Percentiles rank a stretch among this genome's conserved stretches.
Evolutionary conservation across 2,329 filamentous ascomycete genomes (phyloP).

Genomic region (Fusarium incarnatum): DNA sequence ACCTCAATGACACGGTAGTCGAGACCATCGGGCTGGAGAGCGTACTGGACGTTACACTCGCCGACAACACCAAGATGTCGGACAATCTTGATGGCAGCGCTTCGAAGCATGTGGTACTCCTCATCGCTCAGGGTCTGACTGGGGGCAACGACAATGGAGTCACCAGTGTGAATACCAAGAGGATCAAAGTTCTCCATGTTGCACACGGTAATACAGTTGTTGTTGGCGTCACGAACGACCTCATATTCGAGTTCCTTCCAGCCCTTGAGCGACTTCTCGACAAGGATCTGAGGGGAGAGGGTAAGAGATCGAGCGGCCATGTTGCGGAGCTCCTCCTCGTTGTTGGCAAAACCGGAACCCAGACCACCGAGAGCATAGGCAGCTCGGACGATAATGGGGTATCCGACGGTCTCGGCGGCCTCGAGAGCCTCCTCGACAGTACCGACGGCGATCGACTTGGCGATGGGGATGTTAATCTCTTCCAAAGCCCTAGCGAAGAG

Average conservation of each 20-base stretch:
- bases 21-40: slow-evolving; percentile 93
- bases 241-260: slow-evolving; percentile 99
- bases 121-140: slow-evolving; percentile 97
- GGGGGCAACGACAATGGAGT: slow-evolving; percentile 97
- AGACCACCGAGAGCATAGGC: slow-evolving; percentile 96
- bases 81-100: slow-evolving; percentile 97
- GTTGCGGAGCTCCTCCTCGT: slow-evolving; percentile 92
- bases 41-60: slow-evolving; percentile 99
- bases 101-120: slow-evolving; percentile 99
- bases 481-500: slow-evolving; percentile 95
- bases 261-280: slow-evolving; percentile 98
- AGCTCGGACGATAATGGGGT: slow-evolving; percentile 97
- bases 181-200: slow-evolving; percentile 90
- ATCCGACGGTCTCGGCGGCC: slow-evolving; percentile 87
- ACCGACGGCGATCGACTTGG: slow-evolving; percentile 91
- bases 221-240: slow-evolving; percentile 94
- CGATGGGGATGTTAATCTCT: slow-evolving; percentile 97
- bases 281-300: slow-evolving; percentile 93
- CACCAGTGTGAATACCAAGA: slow-evolving; percentile 96
- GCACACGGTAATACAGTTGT: slow-evolving; percentile 99
- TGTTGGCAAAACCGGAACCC: slow-evolving; percentile 95
- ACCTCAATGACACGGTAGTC: slow-evolving; percentile 99
- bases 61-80: slow-evolving; percentile 96
- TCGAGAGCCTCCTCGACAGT: slow-evolving; percentile 93
- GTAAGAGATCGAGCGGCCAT: slow-evolving; percentile 93